Conservation (phyloP, 2,329 filamentous ascomycete species). For the Aspergillus carbonarius region DNA sequence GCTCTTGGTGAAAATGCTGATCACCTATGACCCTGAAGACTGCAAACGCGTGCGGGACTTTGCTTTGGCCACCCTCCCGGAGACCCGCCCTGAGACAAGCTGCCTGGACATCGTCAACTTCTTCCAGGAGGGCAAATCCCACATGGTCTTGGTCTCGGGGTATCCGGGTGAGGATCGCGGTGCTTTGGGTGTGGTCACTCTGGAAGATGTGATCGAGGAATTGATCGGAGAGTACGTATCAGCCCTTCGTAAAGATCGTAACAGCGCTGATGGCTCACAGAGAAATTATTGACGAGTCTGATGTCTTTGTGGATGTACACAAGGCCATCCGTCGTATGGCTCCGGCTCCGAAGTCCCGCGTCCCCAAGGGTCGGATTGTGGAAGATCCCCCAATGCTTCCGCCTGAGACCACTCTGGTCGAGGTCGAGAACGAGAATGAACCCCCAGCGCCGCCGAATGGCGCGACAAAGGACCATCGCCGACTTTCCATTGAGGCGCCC, state of each 20-base stretch:
- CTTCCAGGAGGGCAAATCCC: conserved; percentile 98
- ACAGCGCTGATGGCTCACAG: conserved; percentile 46
- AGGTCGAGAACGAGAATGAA: conserved; percentile 51
- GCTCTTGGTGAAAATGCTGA: conserved; percentile 97
- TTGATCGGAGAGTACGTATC: conserved; percentile 88
- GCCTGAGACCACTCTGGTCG: conserved; percentile 38
- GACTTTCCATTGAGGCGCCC: conserved; percentile 37
- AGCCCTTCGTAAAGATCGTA: neutral
- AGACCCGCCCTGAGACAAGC: conserved; percentile 92
- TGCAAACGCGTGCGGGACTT: conserved; percentile 84
- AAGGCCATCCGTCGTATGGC: conserved; percentile 90
- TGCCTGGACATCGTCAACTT: conserved; percentile 99
- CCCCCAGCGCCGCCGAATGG: conserved; percentile 23
- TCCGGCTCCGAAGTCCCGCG: conserved; percentile 75
- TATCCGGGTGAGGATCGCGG: conserved; percentile 86
- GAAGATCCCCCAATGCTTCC: conserved; percentile 44
- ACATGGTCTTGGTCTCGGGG: conserved; percentile 96
- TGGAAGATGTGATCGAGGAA: conserved; percentile 98
- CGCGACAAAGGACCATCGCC: conserved; percentile 25
- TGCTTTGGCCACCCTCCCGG: conserved; percentile 86
- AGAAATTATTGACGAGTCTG: conserved; percentile 98
- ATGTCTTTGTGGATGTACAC: conserved; percentile 97
- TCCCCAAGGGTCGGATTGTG: conserved; percentile 57
- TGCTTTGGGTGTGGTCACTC: conserved; percentile 86
- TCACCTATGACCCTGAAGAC: conserved; percentile 97